phyloP scores from a whole-genome alignment of 2,329 filamentous ascomycete species.

The Aspergillus sp. region DNA sequence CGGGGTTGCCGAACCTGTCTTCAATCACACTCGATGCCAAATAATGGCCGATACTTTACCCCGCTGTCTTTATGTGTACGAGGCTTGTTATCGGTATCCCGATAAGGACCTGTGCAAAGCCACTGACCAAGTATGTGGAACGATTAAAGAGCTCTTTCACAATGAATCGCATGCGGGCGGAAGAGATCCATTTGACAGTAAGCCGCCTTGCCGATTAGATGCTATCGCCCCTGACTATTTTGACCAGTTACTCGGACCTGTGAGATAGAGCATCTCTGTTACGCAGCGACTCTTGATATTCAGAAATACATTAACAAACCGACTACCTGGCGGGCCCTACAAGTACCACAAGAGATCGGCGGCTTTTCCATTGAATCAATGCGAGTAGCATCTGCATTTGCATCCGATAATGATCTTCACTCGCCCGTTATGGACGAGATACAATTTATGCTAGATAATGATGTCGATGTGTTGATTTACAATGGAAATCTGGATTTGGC shows the following conservation, averaged over 20 bases:
- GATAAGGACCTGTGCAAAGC: constrained; percentile 15
- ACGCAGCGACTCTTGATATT: constrained; percentile 7
- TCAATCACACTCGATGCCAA: constrained; percentile 42
- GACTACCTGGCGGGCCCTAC: constrained; percentile 12
- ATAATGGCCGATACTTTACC: constrained; percentile 42
- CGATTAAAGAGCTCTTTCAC: constrained; percentile 12
- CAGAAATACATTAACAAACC: constrained; percentile 16
- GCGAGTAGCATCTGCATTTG: constrained; percentile 8
- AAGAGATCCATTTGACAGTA: constrained; percentile 20
- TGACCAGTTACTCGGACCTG: constrained; percentile 15
- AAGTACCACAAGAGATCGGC: constrained; percentile 8
- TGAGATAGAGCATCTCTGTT: constrained; percentile 16
- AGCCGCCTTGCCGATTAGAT: neutral
- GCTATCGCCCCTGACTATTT: no score
- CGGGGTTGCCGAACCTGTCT: constrained; percentile 36
- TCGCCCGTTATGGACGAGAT: constrained; percentile 9
- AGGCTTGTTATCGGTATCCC: constrained; percentile 23
- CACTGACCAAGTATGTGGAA: constrained; percentile 10
- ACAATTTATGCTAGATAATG: constrained; percentile 8
- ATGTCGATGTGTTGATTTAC: constrained; percentile 16
- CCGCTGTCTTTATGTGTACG: constrained; percentile 38
- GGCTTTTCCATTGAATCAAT: constrained; percentile 8
- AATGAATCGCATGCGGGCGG: constrained; percentile 15
- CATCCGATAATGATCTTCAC: constrained; percentile 4
- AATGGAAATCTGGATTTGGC: constrained; percentile 21